Base-by-base conservation (phyloP, 2,329 filamentous ascomycete genomes). In the Penicillium sp. region DNA sequence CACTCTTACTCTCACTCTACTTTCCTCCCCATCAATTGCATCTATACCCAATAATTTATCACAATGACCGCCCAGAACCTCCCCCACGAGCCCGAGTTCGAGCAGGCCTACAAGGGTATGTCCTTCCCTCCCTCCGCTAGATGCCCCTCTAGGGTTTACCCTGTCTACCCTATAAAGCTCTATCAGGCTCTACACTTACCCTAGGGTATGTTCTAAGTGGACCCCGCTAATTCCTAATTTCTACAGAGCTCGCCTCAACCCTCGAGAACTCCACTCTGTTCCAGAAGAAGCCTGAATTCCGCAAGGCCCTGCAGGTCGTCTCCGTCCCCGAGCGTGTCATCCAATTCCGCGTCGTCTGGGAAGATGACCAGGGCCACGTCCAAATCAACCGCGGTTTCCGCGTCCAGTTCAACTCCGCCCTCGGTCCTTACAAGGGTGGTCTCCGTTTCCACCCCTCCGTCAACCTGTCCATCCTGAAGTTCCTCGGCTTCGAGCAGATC, bases 401-500 rank as follows among this genome's bases (percentile, higher is more conserved):
- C 67, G 93, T 99, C 42, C 94, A 97, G 79, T 97, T 96, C 86
- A 99, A 97, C 86, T 95, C 90, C 41, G 92, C 93, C 39, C 87
- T 97, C 18, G 94, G 94, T 51, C 94, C 94, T 46, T 97, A 96
- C 88, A 97, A 97, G 85, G 94, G 94, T 62, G 94, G 94, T 73
- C 86, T 97, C 64, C 84, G 94, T 65, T 91, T 99, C 77, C 94
- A 99, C 77, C 94, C 93, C 57, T 64, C 68, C 27, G 77, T 79
- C 49, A 81, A 87, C 73, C 79, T 87, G 47, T 84, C 79, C 51
- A 81, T 84, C 69, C 85, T 99, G 68, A 99, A 99, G 82, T 97
- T 97, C 80, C 84, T 99, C 71, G 94, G 93, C 62, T 97, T 97
- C 69, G 94, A 99, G 86, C 94, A 97, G 81, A 95, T 93, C 79